Conservation (phyloP, 2,329 filamentous ascomycete genomes). For the Ophiostoma novo-ulmi region DNA sequence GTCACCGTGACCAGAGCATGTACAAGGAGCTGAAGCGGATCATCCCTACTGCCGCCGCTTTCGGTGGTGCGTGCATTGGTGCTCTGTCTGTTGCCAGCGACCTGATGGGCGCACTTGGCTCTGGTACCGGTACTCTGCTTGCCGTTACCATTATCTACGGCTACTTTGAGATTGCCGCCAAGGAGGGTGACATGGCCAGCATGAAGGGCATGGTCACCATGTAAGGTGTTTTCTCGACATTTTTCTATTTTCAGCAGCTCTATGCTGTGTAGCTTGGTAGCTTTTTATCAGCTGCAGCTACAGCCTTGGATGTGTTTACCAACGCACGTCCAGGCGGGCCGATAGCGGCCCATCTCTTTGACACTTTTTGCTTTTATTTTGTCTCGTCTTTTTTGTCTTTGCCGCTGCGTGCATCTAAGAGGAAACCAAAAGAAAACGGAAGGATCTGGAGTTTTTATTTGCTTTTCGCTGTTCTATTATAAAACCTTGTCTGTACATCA, state of each 20-base stretch:
- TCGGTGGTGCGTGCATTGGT: constrained; percentile 98
- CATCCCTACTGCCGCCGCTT: constrained; percentile 95
- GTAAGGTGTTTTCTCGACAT: neutral
- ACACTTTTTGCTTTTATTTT: neutral
- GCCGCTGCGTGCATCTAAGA: neutral
- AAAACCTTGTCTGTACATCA: constrained; percentile 2
- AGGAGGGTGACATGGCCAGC: constrained; percentile 90
- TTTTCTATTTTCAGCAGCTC: neutral
- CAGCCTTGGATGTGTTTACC: neutral
- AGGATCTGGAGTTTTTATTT: constrained; percentile 5
- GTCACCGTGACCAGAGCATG: constrained; percentile 99
- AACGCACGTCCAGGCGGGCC: neutral
- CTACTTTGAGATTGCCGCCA: constrained; percentile 98
- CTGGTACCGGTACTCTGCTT: constrained; percentile 93
- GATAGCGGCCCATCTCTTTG: neutral
- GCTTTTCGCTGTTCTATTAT: constrained; percentile 1
- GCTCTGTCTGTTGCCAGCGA: constrained; percentile 93
- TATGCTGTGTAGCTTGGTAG: neutral
- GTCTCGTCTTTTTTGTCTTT: neutral
- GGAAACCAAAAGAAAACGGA: neutral
- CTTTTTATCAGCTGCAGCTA: neutral
- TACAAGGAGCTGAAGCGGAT: constrained; percentile 99
- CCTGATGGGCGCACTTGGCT: constrained; percentile 90
- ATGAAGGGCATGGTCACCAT: constrained; percentile 63
- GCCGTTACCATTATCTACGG: constrained; percentile 99